Conservation (phyloP, 768 basidiomycete species). For the Pluteus cervinus region DNA sequence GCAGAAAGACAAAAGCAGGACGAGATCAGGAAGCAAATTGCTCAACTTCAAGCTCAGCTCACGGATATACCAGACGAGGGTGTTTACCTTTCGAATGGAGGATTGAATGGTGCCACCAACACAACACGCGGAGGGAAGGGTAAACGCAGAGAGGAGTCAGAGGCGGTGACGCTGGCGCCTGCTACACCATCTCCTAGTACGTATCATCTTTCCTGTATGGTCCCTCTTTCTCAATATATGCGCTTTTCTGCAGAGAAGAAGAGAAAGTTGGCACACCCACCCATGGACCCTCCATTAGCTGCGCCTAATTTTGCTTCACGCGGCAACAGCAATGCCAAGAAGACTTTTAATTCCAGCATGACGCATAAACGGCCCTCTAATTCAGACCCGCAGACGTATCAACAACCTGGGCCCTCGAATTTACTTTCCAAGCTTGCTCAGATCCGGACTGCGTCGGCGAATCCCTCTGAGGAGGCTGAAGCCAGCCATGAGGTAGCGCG, state of each 20-base stretch:
- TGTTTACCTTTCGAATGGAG: too few species aligned
- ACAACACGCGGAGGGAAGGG: constrained; percentile 44
- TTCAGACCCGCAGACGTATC: too few species aligned
- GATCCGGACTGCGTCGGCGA: constrained; percentile 19
- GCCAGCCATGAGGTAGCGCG: constrained; percentile 7
- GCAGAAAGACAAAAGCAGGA: constrained; percentile 36
- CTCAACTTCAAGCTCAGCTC: constrained; percentile 49
- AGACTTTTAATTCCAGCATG: constrained; percentile 7
- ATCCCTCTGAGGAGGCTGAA: constrained; percentile 9
- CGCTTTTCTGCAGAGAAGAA: constrained; percentile 24
- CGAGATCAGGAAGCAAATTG: constrained; percentile 50
- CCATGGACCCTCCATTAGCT: neutral
- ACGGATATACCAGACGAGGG: constrained; percentile 24
- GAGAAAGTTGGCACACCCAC: constrained; percentile 32
- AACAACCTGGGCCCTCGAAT: too few species aligned
- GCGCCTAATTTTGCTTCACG: neutral
- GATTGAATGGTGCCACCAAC: constrained; percentile 14
- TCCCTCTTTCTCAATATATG: constrained; percentile 1
- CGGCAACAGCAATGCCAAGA: constrained; percentile 10
- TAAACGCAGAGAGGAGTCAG: constrained; percentile 9
- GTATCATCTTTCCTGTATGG: constrained; percentile 12
- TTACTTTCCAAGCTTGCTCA: constrained; percentile 46
- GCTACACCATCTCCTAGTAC: constrained; percentile 67
- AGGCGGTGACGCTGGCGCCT: constrained; percentile 39
- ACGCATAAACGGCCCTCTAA: too few species aligned